A percentile compares a stretch with the other conserved stretches of the same genome.
Evolutionary conservation across 225 moss, liverwort and hornwort species (phyloP).

Genomic region (Pseudoscleropodium purum): DNA sequence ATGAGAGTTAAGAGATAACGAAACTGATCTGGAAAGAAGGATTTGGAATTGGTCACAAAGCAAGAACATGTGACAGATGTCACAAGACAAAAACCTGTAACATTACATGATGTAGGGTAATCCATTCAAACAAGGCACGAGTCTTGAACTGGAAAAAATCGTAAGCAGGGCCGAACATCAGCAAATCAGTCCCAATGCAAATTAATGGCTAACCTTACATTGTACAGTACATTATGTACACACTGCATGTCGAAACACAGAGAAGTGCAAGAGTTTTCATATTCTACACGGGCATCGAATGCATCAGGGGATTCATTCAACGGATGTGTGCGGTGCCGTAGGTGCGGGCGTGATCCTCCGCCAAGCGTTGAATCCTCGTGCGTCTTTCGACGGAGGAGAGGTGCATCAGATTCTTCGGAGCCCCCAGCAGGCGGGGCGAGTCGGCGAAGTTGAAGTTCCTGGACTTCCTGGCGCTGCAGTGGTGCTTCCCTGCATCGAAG

Average conservation of each 20-base stretch:
- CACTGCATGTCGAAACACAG: background rate
- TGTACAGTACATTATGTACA: background rate
- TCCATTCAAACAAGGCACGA: background rate
- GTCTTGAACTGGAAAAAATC: background rate
- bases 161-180: background rate
- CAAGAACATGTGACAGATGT: background rate
- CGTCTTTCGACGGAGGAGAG: conserved; percentile 6
- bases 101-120: background rate
- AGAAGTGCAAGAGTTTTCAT: background rate
- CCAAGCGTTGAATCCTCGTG: conserved; percentile 1
- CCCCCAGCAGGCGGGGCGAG: conserved; percentile 16
- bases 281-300: background rate
- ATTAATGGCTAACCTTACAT: background rate
- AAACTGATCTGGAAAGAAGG: background rate
- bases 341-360: conserved; percentile 19
- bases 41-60: background rate
- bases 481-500: conserved; percentile 17
- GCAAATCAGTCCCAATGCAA: background rate
- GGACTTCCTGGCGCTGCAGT: background rate
- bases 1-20: background rate
- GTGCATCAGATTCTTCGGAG: background rate
- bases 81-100: background rate
- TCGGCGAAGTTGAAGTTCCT: conserved; percentile 12
- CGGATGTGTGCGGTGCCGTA: conserved; percentile 7
- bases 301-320: background rate